Evolutionary conservation across 2,329 filamentous ascomycete species (phyloP).

Genomic region (Trichoderma polysporum): DNA sequence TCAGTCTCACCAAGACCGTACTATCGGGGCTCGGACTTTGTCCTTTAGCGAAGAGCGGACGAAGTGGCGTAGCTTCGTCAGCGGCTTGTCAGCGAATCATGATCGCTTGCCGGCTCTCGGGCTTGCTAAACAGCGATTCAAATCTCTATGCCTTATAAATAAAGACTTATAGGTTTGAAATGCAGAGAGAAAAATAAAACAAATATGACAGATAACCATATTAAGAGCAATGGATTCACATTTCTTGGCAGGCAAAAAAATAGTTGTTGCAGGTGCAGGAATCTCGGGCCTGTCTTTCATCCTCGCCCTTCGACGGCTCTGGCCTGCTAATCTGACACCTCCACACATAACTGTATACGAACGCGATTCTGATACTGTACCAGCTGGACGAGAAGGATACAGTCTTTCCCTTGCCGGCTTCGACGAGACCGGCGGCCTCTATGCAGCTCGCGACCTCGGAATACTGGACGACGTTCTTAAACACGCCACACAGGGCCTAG

Average conservation of each 20-base stretch:
- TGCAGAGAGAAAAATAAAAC: background rate
- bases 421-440: slow-evolving; percentile 32
- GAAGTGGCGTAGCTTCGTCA: background rate
- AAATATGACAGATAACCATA: background rate
- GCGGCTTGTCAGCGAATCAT: background rate
- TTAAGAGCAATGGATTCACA: background rate
- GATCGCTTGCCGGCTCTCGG: background rate
- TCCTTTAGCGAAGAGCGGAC: background rate
- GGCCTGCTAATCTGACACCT: slow-evolving; percentile 28
- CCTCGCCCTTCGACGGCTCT: slow-evolving; percentile 37
- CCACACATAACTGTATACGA: slow-evolving; percentile 40
- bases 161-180: background rate
- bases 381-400: slow-evolving; percentile 33
- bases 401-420: slow-evolving; percentile 35
- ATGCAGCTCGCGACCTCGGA: slow-evolving; percentile 36
- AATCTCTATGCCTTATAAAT: background rate
- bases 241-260: slow-evolving; percentile 36
- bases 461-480: slow-evolving; percentile 33
- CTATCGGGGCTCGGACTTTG: background rate
- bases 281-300: slow-evolving; percentile 42
- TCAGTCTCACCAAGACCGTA: background rate
- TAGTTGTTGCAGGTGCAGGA: slow-evolving; percentile 41
- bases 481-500: slow-evolving; percentile 23
- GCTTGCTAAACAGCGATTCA: background rate
- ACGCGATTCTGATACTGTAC: slow-evolving; percentile 32